Evolutionary conservation across 768 basidiomycete species (phyloP).

Genomic region (Collybia sordida): DNA sequence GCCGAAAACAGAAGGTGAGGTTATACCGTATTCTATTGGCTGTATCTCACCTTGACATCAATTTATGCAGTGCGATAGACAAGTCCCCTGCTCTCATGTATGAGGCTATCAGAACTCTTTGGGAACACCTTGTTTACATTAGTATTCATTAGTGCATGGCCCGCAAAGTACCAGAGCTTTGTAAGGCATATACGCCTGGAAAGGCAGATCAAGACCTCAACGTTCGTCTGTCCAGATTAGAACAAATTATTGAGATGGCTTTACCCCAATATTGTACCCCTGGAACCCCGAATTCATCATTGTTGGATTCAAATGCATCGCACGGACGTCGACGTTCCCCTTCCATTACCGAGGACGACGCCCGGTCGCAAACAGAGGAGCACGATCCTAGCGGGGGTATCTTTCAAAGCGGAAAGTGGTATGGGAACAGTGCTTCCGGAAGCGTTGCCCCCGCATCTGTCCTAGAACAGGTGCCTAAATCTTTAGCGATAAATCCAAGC

Average conservation of each 20-base stretch:
- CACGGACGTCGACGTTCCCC: slow-evolving; percentile 43
- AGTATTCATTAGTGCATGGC: slow-evolving; percentile 61
- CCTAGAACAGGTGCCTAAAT: slow-evolving; percentile 64
- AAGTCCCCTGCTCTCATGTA: slow-evolving; percentile 84
- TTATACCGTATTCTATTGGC: slow-evolving; percentile 1
- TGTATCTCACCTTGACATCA: slow-evolving; percentile 13
- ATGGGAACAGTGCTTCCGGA: slow-evolving; percentile 80
- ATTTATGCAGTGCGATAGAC: slow-evolving; percentile 71
- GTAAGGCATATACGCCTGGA: slow-evolving; percentile 86
- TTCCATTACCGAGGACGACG: slow-evolving; percentile 64
- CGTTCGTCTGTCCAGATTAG: slow-evolving; percentile 70
- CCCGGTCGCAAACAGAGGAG: slow-evolving; percentile 71
- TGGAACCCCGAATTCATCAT: slow-evolving; percentile 32
- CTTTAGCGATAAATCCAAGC: not conserved
- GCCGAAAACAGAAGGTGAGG: slow-evolving; percentile 81
- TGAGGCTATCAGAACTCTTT: slow-evolving; percentile 17
- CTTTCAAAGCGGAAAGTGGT: slow-evolving; percentile 86
- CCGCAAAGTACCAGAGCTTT: slow-evolving; percentile 84
- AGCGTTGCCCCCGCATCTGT: slow-evolving; percentile 79
- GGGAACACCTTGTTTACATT: slow-evolving; percentile 12
- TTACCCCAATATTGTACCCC: slow-evolving; percentile 70
- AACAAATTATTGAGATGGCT: slow-evolving; percentile 79
- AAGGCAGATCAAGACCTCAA: slow-evolving; percentile 82
- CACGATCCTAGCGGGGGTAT: slow-evolving; percentile 75
- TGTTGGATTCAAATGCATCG: slow-evolving; percentile 21